Evolutionary conservation across 805 yeast genomes (phyloP), one percentile per base, ranked within the genome.

Genomic region (Candida vaughaniae): DNA sequence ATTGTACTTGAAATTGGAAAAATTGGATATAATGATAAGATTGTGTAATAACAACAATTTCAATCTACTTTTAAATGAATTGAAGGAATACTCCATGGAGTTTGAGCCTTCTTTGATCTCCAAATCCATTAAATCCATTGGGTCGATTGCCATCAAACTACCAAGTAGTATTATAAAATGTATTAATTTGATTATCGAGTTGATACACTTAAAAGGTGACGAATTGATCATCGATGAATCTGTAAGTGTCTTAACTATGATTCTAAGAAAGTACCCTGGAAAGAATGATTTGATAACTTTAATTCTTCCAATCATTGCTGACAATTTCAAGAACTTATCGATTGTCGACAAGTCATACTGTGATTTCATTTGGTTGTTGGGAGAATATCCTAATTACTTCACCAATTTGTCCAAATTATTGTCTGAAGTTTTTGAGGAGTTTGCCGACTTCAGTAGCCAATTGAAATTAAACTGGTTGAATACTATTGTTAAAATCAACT

Each of bases 71-170:
- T 62, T 85, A 45, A 77, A 82, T 15, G 95, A 85, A 58, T 63
- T 85, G 42, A 80, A 82, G 53, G 95, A 85, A 58, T 85, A 85
- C 53, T 78, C 91, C 4, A 79, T 81, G 82, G 95, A 86, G 53
- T 79, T 88, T 49, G 97, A 91, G 52, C 78, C 82, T 3, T 82
- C 85, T 32, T 78, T 89, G 46, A 95, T 84, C 11, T 56, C 72
- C 29, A 73, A 80, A 42, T 73, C 91, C 2, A 75, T 85, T 25
- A 69, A 69, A 40, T 85, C 85, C 6, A 73, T 85, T 45, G 83
- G 87, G 0, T 83, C 85, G 33, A 72, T 85, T 32, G 89, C 88
- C 8, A 78, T 84, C 43, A 80, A 81, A 51, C 60, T 80, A 12
- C 67, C 75, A 5, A 71, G 64, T 37, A 65, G 76, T 33, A 69